Percentiles rank a stretch among this genome's conserved stretches.
phyloP scores from a whole-genome alignment of 345 rosid genomes.

The Euphorbia peplus region DNA sequence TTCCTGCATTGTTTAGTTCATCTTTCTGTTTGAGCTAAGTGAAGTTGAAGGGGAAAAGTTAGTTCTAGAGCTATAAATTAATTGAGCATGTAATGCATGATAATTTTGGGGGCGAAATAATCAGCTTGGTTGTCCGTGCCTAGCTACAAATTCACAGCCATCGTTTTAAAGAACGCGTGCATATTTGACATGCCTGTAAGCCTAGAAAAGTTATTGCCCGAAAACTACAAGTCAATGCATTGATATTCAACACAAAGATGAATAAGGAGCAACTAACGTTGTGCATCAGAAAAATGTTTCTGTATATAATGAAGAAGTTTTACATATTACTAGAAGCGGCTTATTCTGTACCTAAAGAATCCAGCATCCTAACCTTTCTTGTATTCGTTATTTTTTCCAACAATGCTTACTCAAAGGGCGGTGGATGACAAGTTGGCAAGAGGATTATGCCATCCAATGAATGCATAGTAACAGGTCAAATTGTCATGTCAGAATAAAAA shows the following conservation, averaged over 20 bases:
- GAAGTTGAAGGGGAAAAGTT: neutral
- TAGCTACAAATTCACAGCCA: neutral
- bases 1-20: neutral
- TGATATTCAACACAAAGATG: neutral
- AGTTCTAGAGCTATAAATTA: neutral
- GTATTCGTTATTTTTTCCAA: neutral
- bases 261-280: too few relatives aligned
- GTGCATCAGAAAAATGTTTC: neutral
- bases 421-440: conserved; percentile 13
- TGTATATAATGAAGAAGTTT: neutral
- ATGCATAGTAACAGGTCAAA: conserved; percentile 22
- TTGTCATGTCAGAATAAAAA: conserved; percentile 21
- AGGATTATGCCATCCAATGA: conserved; percentile 22
- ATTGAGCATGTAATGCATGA: neutral
- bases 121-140: neutral
- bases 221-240: neutral
- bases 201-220: neutral
- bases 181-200: neutral
- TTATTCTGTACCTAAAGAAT: neutral
- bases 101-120: neutral
- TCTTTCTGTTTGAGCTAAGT: neutral
- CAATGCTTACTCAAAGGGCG: neutral
- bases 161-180: neutral
- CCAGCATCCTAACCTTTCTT: neutral
- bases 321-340: neutral